Evolutionary conservation across 805 yeast genomes (phyloP).

Genomic region (Sugiyamaella valdiviana): DNA sequence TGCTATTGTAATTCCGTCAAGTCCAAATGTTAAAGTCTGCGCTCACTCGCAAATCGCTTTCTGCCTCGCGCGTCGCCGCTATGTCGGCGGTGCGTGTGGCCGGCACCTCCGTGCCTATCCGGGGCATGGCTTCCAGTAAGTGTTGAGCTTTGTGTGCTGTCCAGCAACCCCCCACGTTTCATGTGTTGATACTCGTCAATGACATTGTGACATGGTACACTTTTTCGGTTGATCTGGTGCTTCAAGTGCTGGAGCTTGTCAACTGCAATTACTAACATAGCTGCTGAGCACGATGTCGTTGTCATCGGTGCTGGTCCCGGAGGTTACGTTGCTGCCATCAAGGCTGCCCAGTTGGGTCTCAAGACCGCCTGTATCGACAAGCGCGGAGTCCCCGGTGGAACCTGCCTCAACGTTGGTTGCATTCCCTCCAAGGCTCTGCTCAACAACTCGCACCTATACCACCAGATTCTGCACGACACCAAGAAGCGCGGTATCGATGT

Average conservation of each 20-base stretch:
- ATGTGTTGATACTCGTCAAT: background rate
- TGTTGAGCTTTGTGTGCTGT: too few species aligned
- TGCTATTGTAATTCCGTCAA: background rate
- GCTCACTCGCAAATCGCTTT: slow-evolving; percentile 5
- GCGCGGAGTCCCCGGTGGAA: slow-evolving; percentile 95
- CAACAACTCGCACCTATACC: slow-evolving; percentile 91
- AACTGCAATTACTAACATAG: slow-evolving; percentile 4
- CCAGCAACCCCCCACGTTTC: too few species aligned
- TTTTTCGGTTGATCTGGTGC: background rate
- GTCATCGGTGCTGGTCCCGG: slow-evolving; percentile 99
- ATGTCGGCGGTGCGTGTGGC: slow-evolving; percentile 2
- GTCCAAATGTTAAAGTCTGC: slow-evolving; percentile 8
- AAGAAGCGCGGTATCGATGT: slow-evolving; percentile 86
- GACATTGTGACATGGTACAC: too few species aligned
- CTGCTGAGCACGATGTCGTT: slow-evolving; percentile 74
- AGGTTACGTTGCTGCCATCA: slow-evolving; percentile 98
- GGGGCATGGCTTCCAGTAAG: slow-evolving; percentile 21
- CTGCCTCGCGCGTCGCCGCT: slow-evolving; percentile 4
- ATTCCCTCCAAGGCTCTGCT: slow-evolving; percentile 94
- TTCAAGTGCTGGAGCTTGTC: background rate
- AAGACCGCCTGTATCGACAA: slow-evolving; percentile 96
- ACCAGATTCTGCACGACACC: slow-evolving; percentile 80
- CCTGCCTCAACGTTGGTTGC: slow-evolving; percentile 98
- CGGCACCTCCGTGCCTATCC: slow-evolving; percentile 5
- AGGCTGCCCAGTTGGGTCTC: slow-evolving; percentile 92